Evolutionary conservation across 148 eudicot species (phyloP), one percentile per base, ranked within the genome.

Genomic region (Chenopodium album): DNA sequence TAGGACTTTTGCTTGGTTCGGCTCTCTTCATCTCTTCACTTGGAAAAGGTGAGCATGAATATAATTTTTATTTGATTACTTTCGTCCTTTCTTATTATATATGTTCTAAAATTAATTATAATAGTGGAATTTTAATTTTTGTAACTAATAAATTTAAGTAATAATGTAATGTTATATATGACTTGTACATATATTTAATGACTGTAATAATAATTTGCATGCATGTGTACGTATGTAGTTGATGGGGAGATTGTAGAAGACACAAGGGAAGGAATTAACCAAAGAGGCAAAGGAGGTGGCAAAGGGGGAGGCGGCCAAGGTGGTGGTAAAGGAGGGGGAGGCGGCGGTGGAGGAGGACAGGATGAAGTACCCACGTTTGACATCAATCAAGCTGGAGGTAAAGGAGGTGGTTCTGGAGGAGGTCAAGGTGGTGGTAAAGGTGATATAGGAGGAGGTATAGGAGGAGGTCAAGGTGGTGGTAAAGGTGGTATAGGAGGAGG

Each of bases 1-100:
- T 85, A 16, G 84, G 76, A 29, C 76, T 85, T 66, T 77, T 78
- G 70, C 73, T 85, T 76, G 84, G 78, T 70, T 66, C 17, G 26
- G 23, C 67, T 9, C 78, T 84, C 48, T 76, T 84, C 20, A 28
- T 84, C 4, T 69, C 80, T 62, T 71, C 81, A 4, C 26, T 76
- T 1, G 78, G 60, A 7, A 8, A 29, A 47, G 83, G 73, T 81
- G 22, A 19, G 7, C 22, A 50, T 50, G 54, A 2, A 1, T 26
- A 26, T 26, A 26, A 26, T 47, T 12, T 50, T 50, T 10, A 48
- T 47, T 0, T 47, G 50, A 47, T 47, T 34, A 34, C 4, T 4
- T 34, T 34, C 4, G 37, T 41, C 44, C 7, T 41, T 41, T 6
- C 7, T 32, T 41, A 41, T 41, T 4, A 5, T 41, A 41, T 41